phyloP scores from a whole-genome alignment of 1,284 basidiomycete species.

The Kalmanozyma brasiliensis region DNA sequence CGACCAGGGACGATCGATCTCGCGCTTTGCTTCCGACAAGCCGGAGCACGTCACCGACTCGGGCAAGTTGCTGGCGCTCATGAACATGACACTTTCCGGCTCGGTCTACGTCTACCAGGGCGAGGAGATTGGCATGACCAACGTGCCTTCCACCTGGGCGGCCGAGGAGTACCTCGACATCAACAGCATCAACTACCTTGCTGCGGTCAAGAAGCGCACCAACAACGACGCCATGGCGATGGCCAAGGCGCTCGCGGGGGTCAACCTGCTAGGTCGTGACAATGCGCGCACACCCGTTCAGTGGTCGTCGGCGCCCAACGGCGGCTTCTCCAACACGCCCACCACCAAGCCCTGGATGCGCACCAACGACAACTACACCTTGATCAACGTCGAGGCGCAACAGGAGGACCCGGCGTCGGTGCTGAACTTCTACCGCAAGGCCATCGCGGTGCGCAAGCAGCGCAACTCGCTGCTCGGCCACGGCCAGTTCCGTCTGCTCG shows the following conservation, averaged over 20 bases:
- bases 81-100: constrained; percentile 75
- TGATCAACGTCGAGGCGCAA: constrained; percentile 75
- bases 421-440: constrained; percentile 74
- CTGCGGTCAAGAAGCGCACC: constrained; percentile 27
- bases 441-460: constrained; percentile 73
- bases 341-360: constrained; percentile 77
- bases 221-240: constrained; percentile 66
- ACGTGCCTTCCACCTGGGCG: constrained; percentile 76
- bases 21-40: constrained; percentile 76
- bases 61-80: constrained; percentile 76
- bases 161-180: constrained; percentile 72
- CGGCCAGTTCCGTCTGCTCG: constrained; percentile 73
- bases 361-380: constrained; percentile 76
- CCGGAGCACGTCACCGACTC: constrained; percentile 73
- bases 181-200: constrained; percentile 55
- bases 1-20: constrained; percentile 74
- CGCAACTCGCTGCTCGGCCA: constrained; percentile 73
- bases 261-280: constrained; percentile 77
- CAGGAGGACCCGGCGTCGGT: constrained; percentile 72
- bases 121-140: constrained; percentile 74
- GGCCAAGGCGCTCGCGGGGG: constrained; percentile 68
- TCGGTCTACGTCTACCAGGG: constrained; percentile 81
- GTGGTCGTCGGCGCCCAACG: constrained; percentile 74
- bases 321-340: constrained; percentile 75
- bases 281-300: constrained; percentile 78